These are phyloP conservation scores for Lodderomyces orthopsilosis DNA, from an alignment of 1,139 yeast genomes.

Conservation along the genomic window DNA sequence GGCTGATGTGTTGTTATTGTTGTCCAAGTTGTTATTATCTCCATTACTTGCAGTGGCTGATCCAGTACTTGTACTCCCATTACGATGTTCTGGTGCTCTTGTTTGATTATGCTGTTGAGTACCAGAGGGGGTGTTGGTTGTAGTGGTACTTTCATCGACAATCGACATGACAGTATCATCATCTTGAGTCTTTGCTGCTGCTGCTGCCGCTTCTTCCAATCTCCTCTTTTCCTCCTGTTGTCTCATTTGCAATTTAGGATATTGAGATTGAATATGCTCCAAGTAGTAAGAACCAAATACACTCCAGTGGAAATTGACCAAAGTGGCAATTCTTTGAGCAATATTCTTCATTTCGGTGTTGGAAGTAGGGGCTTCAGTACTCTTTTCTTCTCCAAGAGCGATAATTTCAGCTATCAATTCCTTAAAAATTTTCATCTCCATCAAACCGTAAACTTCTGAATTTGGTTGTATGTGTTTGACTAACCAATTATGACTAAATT, in stretches of 20 bases:
- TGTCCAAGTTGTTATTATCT: constrained; percentile 3
- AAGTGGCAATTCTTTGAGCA: constrained; percentile 51
- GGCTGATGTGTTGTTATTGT: constrained; percentile 11
- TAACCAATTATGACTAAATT: constrained; percentile 77
- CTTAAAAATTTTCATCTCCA: constrained; percentile 68
- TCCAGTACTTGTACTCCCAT: constrained; percentile 1
- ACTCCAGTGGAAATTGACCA: constrained; percentile 69
- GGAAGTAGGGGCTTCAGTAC: not conserved
- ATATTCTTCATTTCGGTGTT: constrained; percentile 47
- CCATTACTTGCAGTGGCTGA: constrained; percentile 3
- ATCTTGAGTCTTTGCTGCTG: not conserved
- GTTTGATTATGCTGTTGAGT: constrained; percentile 6
- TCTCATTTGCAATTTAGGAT: constrained; percentile 12
- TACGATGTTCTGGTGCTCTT: constrained; percentile 5
- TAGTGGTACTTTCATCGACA: not conserved
- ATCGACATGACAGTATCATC: constrained; percentile 1
- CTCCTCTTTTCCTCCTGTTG: constrained; percentile 5
- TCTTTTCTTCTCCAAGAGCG: constrained; percentile 11
- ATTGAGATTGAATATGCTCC: constrained; percentile 15
- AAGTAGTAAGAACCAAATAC: constrained; percentile 61
- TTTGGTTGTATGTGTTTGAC: constrained; percentile 81
- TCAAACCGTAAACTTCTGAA: constrained; percentile 73
- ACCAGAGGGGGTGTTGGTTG: constrained; percentile 1
- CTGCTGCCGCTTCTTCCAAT: not conserved
- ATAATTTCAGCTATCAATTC: constrained; percentile 38